Evolutionary conservation across 2,329 filamentous ascomycete genomes (phyloP).

Genomic region (Orbilia blumenaviensis): DNA sequence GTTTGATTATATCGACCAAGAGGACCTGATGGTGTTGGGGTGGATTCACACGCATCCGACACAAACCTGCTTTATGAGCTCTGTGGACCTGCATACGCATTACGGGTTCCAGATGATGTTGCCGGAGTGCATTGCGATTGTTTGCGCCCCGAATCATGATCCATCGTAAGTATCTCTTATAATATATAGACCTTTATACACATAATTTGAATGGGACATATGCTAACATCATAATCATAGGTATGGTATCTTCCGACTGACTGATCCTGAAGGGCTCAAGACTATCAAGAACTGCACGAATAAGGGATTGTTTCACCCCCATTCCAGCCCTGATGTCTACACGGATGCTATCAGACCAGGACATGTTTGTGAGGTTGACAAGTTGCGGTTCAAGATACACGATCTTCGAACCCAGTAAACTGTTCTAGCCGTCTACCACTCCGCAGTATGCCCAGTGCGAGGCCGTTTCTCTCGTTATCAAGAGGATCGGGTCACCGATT

Average conservation of each 20-base stretch:
- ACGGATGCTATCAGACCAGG: conserved; percentile 65
- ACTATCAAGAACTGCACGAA: conserved; percentile 83
- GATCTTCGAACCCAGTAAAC: conserved; percentile 65
- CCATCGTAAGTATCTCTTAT: conserved; percentile 70
- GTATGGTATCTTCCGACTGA: conserved; percentile 91
- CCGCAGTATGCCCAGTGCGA: too few species aligned
- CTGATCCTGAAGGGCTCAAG: conserved; percentile 87
- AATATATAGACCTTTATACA: too few species aligned
- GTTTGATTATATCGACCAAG: conserved; percentile 86
- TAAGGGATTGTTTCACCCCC: conserved; percentile 83
- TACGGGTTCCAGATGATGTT: conserved; percentile 95
- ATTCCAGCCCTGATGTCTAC: conserved; percentile 65
- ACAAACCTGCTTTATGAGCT: conserved; percentile 98
- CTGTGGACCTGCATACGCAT: conserved; percentile 90
- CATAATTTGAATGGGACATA: too few species aligned
- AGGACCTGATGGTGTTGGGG: conserved; percentile 85
- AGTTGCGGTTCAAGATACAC: conserved; percentile 71
- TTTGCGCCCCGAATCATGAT: conserved; percentile 84
- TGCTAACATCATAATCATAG: conserved; percentile 62
- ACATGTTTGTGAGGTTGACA: conserved; percentile 69
- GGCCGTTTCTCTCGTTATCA: not conserved
- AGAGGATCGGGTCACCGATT: too few species aligned
- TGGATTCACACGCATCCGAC: conserved; percentile 99
- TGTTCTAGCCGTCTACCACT: not conserved
- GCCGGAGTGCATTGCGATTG: conserved; percentile 94